These are phyloP conservation scores for Medicago arabica DNA, from an alignment of 306 rosid species.

Conservation along the genomic window DNA sequence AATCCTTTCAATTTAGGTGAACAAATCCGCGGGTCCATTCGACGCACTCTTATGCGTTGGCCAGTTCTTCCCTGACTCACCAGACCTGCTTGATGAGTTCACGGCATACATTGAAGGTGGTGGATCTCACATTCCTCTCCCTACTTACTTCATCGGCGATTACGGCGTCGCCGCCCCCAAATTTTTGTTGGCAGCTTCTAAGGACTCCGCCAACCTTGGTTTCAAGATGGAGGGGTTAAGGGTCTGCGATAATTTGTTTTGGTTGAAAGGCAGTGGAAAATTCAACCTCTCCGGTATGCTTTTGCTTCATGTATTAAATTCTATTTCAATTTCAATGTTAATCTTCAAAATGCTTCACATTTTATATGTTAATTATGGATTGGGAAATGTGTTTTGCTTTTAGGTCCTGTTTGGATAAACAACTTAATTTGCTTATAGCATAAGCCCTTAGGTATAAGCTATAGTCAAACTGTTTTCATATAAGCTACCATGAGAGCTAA, in stretches of 20 bases:
- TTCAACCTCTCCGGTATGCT: constrained; percentile 70
- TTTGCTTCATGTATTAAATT: neutral
- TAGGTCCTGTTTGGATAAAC: neutral
- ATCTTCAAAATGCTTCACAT: neutral
- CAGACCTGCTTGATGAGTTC: constrained; percentile 69
- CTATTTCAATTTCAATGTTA: neutral
- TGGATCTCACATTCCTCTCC: constrained; percentile 69
- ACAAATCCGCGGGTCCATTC: constrained; percentile 97
- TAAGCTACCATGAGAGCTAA: neutral
- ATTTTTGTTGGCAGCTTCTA: constrained; percentile 63
- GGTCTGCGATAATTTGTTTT: constrained; percentile 73
- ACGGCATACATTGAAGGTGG: constrained; percentile 68
- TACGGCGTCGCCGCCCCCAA: constrained; percentile 84
- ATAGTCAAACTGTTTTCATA: neutral
- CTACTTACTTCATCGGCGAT: constrained; percentile 92
- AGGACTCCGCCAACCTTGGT: constrained; percentile 65
- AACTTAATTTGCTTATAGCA: neutral
- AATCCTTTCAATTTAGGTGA: constrained; percentile 61
- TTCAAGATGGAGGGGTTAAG: constrained; percentile 93
- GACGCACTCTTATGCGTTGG: constrained; percentile 91
- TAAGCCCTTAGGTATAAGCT: neutral
- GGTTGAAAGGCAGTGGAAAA: constrained; percentile 98
- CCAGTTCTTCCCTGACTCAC: constrained; percentile 89
- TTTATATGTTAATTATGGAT: neutral
- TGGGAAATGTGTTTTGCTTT: neutral